phyloP scores from a whole-genome alignment of 176 grass and related monocot species.

The Eleusine coracana region DNA sequence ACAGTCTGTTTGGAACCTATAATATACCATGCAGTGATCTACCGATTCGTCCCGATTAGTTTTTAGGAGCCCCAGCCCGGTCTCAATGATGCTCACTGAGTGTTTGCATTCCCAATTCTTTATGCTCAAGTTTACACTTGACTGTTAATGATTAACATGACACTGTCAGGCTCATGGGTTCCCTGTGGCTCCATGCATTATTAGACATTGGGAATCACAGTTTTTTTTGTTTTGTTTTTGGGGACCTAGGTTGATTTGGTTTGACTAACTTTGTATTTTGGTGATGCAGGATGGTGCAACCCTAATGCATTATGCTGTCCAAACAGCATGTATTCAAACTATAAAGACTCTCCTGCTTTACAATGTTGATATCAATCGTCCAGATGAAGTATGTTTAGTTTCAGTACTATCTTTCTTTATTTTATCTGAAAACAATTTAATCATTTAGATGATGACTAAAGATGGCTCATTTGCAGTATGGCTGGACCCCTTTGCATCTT shows the following conservation, averaged over 20 bases:
- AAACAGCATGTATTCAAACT: slow-evolving; percentile 74
- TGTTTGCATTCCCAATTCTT: slow-evolving; percentile 4
- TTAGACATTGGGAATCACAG: background rate
- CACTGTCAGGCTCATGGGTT: slow-evolving; percentile 13
- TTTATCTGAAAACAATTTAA: background rate
- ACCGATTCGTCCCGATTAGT: background rate
- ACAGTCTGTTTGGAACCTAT: background rate
- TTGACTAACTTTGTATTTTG: background rate
- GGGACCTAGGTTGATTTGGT: slow-evolving; percentile 21
- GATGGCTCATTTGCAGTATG: slow-evolving; percentile 58
- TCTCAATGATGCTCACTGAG: background rate
- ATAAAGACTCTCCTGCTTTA: slow-evolving; percentile 91
- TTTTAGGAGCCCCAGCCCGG: background rate
- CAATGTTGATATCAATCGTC: slow-evolving; percentile 84
- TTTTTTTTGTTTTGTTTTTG: background rate
- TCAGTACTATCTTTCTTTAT: slow-evolving; percentile 3
- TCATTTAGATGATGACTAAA: slow-evolving; percentile 37
- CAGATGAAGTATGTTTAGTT: slow-evolving; percentile 72
- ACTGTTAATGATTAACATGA: background rate
- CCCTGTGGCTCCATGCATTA: background rate
- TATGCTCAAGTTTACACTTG: slow-evolving; percentile 2
- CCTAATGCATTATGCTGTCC: slow-evolving; percentile 92
- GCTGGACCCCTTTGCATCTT: slow-evolving; percentile 98
- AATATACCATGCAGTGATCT: background rate
- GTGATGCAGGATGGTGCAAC: slow-evolving; percentile 87